These are phyloP conservation scores for Breynia disticha DNA, from an alignment of 441 rosid species.

Conservation along the genomic window DNA sequence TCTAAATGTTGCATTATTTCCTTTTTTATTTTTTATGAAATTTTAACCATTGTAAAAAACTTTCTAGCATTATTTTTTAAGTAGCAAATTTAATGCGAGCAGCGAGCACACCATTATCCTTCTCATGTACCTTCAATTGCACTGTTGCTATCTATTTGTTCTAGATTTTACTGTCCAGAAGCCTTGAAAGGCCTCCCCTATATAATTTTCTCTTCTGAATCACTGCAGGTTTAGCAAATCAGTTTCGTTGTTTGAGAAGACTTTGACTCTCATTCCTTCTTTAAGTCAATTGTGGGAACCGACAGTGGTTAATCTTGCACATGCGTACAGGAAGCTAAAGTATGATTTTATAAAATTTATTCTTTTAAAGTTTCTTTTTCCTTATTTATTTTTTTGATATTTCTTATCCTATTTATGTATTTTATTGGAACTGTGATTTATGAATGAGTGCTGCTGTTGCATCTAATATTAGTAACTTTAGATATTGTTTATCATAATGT, in stretches of 20 bases:
- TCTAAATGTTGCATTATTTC: not conserved
- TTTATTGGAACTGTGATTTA: too few relatives aligned
- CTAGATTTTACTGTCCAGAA: too few relatives aligned
- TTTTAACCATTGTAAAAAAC: too few relatives aligned
- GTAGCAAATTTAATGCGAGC: not conserved
- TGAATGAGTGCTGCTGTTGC: too few relatives aligned
- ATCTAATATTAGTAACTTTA: too few relatives aligned
- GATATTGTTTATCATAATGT: too few relatives aligned
- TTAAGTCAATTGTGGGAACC: constrained; percentile 83
- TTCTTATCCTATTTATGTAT: too few relatives aligned
- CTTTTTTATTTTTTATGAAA: constrained; percentile 4
- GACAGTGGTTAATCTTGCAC: constrained; percentile 84
- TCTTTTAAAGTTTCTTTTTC: not conserved
- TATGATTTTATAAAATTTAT: constrained; percentile 18
- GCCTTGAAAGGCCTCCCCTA: too few relatives aligned
- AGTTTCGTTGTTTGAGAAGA: constrained; percentile 78
- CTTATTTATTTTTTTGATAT: not conserved
- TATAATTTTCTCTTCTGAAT: constrained; percentile 12
- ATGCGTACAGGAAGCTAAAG: constrained; percentile 79
- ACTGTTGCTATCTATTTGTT: too few relatives aligned
- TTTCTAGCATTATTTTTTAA: not conserved
- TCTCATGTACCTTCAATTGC: too few relatives aligned
- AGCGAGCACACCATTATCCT: not conserved
- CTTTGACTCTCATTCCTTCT: constrained; percentile 64
- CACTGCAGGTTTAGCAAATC: constrained; percentile 74